These are phyloP conservation scores for Stephania yunnanensis DNA, from an alignment of 164 flowering plant genomes.

Conservation along the genomic window DNA sequence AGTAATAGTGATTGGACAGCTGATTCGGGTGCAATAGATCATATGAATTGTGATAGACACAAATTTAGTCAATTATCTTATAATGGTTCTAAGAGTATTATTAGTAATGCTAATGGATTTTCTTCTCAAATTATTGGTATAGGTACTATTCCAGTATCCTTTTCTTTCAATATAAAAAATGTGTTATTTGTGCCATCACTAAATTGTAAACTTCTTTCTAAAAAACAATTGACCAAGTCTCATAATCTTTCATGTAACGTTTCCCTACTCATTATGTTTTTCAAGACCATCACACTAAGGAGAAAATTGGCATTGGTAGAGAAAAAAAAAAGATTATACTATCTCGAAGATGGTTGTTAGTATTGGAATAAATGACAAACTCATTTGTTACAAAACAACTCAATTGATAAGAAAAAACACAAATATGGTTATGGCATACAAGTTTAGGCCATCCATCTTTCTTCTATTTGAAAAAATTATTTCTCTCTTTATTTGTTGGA, in stretches of 20 bases:
- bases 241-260: neutral
- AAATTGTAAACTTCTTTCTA: neutral
- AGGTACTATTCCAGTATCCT: too few species aligned
- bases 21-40: slow-evolving; percentile 1
- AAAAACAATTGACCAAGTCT: neutral
- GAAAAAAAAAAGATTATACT: neutral
- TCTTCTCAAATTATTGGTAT: too few species aligned
- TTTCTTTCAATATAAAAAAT: too few species aligned
- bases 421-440: slow-evolving; percentile 11
- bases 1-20: slow-evolving; percentile 2
- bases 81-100: neutral
- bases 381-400: neutral
- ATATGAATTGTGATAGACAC: neutral
- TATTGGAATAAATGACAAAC: neutral
- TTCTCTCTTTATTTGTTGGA: slow-evolving; percentile 1
- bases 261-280: slow-evolving; percentile 4
- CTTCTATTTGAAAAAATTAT: slow-evolving; percentile 9
- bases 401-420: neutral
- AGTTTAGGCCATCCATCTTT: slow-evolving; percentile 14
- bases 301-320: slow-evolving; percentile 3
- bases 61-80: too few species aligned
- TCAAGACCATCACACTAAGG: slow-evolving; percentile 13
- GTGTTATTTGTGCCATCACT: slow-evolving; percentile 2
- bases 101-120: too few species aligned
- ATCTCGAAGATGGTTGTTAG: neutral